These are phyloP conservation scores for Podospora pseudoanserina DNA, from an alignment of 495 filamentous ascomycete genomes.

Conservation along the genomic window DNA sequence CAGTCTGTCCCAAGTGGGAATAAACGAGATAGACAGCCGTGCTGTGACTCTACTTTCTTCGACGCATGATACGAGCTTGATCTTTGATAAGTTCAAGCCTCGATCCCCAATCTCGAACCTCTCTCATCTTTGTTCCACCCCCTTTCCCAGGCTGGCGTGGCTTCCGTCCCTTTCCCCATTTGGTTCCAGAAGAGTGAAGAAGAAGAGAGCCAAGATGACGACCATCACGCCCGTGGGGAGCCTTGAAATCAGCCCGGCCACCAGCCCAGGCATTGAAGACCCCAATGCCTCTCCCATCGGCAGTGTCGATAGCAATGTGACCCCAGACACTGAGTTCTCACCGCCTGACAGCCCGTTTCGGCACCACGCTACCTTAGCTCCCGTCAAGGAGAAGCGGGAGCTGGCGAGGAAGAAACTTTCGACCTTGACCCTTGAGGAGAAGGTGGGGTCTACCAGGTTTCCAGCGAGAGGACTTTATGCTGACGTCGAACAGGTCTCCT, in stretches of 20 bases:
- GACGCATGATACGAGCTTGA: not conserved
- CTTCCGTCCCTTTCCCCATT: not conserved
- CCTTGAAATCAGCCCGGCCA: slow-evolving; percentile 22
- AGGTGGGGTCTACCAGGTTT: slow-evolving; percentile 36
- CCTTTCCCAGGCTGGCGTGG: not conserved
- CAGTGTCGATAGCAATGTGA: slow-evolving; percentile 43
- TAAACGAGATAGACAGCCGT: slow-evolving; percentile 11
- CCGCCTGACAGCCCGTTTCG: slow-evolving; percentile 46
- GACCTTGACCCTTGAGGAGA: slow-evolving; percentile 50
- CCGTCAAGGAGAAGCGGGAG: slow-evolving; percentile 32
- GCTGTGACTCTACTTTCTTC: slow-evolving; percentile 12
- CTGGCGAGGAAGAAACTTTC: slow-evolving; percentile 42
- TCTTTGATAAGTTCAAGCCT: not conserved
- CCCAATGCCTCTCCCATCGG: slow-evolving; percentile 39
- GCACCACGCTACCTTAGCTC: slow-evolving; percentile 19
- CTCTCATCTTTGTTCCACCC: not conserved
- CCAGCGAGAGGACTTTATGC: slow-evolving; percentile 4
- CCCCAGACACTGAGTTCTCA: slow-evolving; percentile 49
- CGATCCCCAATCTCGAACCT: not conserved
- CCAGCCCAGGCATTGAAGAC: slow-evolving; percentile 28
- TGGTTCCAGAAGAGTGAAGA: not conserved
- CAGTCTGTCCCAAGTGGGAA: not conserved
- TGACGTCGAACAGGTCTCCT: slow-evolving; percentile 48
- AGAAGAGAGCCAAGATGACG: slow-evolving; percentile 15
- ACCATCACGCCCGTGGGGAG: slow-evolving; percentile 22